Evolutionary conservation across 805 yeast species (phyloP), one percentile per base, ranked within the genome.

Genomic region (Peterozyma xylosa): DNA sequence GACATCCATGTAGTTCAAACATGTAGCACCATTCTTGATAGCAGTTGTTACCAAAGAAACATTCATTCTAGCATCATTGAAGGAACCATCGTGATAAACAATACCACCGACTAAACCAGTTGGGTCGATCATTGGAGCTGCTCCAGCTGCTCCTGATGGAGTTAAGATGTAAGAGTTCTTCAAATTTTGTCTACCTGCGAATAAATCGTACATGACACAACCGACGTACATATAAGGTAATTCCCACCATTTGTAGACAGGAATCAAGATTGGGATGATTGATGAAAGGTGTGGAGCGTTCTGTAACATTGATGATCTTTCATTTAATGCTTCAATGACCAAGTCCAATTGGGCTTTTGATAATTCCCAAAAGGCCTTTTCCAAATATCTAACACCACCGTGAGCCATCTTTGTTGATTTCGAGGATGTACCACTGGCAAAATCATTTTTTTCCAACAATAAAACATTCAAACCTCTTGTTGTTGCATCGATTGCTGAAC

Each of bases 211-310:
- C 76, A 84, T 71, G 64, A 88, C 85, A 60, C 93, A 86, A 48
- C 98, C 98, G 35, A 77, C 81, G 67, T 84, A 90, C 70, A 85
- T 88, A 70, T 90, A 90, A 38, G 97, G 97, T 43, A 87, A 76
- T 70, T 89, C 96, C 96, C 96, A 90, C 76, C 87, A 86, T 58
- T 80, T 80, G 73, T 91, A 90, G 46, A 90, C 90, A n/a, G 98
- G 98, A 55, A 90, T 87, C 84, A 88, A 79, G 55, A 90, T 90
- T 33, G 98, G 97, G 53, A 90, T 73, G 41, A 91, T 80, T 46
- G 82, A 70, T 50, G 89, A 80, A 53, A 90, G 76, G 64, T 91
- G 96, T 39, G 97, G 97, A 35, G 97, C 97, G 51, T 91, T 87
- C 57, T 83, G 76, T 54, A 90, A 66, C 73, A 90, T 82, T 55